Percentiles rank a stretch among this genome's conserved stretches.
These are phyloP conservation scores for Penicillium sumatraense DNA, from an alignment of 2,329 filamentous ascomycete species.

Conservation along the genomic window DNA sequence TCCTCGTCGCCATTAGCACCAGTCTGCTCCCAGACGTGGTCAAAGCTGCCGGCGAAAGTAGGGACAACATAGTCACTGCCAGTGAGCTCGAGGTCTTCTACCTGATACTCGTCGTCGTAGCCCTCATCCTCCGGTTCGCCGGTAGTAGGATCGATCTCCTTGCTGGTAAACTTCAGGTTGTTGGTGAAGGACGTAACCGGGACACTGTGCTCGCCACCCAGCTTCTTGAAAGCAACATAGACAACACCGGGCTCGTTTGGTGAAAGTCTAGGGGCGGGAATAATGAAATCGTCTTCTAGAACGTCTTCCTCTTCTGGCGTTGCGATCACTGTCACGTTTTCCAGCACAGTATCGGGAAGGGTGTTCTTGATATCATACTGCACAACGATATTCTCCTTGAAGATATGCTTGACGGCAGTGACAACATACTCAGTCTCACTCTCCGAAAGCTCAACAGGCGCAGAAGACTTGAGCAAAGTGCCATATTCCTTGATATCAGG, in stretches of 20 bases:
- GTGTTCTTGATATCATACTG: slow-evolving; percentile 99
- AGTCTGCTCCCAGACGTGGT: slow-evolving; percentile 92
- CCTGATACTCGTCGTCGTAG: slow-evolving; percentile 97
- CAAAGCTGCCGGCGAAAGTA: slow-evolving; percentile 92
- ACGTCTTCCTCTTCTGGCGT: slow-evolving; percentile 78
- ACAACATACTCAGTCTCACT: slow-evolving; percentile 98
- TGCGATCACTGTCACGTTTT: slow-evolving; percentile 83
- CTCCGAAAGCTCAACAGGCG: slow-evolving; percentile 86
- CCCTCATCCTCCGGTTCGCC: slow-evolving; percentile 87
- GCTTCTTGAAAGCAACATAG: slow-evolving; percentile 92
- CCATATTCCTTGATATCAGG: slow-evolving; percentile 92
- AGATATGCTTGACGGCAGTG: slow-evolving; percentile 90
- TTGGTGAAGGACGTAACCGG: slow-evolving; percentile 85
- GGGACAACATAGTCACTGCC: slow-evolving; percentile 95
- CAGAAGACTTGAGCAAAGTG: slow-evolving; percentile 86
- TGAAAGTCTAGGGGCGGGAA: slow-evolving; percentile 79
- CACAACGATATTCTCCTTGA: slow-evolving; percentile 94
- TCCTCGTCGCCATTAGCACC: slow-evolving; percentile 87
- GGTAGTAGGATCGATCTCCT: slow-evolving; percentile 96
- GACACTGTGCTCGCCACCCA: slow-evolving; percentile 74
- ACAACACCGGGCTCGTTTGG: slow-evolving; percentile 90
- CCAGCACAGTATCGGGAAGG: slow-evolving; percentile 83
- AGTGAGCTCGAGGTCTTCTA: slow-evolving; percentile 87
- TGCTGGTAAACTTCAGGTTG: slow-evolving; percentile 93
- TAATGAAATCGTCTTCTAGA: slow-evolving; percentile 85